These are phyloP conservation scores for Amanita molliuscula DNA, from an alignment of 768 basidiomycete genomes.

Conservation along the genomic window DNA sequence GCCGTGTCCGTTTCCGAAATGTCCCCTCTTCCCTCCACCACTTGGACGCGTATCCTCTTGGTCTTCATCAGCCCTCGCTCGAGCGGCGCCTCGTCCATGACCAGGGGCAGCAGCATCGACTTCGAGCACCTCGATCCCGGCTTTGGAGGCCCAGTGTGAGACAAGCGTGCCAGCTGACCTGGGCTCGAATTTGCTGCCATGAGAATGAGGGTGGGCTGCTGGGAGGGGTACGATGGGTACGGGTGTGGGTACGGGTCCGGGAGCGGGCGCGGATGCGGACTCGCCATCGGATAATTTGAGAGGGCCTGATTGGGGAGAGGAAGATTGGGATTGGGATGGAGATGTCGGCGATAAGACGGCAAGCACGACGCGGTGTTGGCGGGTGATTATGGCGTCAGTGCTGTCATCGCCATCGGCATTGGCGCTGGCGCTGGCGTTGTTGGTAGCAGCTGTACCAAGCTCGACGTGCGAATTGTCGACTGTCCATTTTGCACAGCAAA, in stretches of 20 bases:
- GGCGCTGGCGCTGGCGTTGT: too few relatives aligned
- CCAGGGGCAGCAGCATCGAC: slow-evolving; percentile 36
- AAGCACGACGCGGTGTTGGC: slow-evolving; percentile 45
- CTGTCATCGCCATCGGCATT: too few relatives aligned
- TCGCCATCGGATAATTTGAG: slow-evolving; percentile 19
- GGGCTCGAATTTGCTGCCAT: slow-evolving; percentile 49
- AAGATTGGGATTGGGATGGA: slow-evolving; percentile 24
- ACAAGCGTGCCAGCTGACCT: slow-evolving; percentile 57
- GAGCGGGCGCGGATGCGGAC: slow-evolving; percentile 10
- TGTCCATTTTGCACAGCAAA: slow-evolving; percentile 78
- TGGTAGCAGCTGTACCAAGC: slow-evolving; percentile 14
- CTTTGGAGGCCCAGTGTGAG: slow-evolving; percentile 39
- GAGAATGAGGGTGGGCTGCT: too few relatives aligned
- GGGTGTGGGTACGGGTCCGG: slow-evolving; percentile 9
- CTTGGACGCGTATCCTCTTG: neutral
- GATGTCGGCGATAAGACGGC: slow-evolving; percentile 36
- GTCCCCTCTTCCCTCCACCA: neutral
- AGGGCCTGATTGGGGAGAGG: slow-evolving; percentile 21
- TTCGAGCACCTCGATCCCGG: slow-evolving; percentile 37
- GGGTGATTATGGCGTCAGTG: too few relatives aligned
- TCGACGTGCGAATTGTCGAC: slow-evolving; percentile 26
- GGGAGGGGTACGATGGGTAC: slow-evolving; percentile 9
- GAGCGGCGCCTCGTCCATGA: slow-evolving; percentile 21
- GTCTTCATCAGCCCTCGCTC: slow-evolving; percentile 16
- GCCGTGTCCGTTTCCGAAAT: too few relatives aligned